Evolutionary conservation across 495 filamentous ascomycete species (phyloP).

Genomic region (Aspergillus coremiiformis): DNA sequence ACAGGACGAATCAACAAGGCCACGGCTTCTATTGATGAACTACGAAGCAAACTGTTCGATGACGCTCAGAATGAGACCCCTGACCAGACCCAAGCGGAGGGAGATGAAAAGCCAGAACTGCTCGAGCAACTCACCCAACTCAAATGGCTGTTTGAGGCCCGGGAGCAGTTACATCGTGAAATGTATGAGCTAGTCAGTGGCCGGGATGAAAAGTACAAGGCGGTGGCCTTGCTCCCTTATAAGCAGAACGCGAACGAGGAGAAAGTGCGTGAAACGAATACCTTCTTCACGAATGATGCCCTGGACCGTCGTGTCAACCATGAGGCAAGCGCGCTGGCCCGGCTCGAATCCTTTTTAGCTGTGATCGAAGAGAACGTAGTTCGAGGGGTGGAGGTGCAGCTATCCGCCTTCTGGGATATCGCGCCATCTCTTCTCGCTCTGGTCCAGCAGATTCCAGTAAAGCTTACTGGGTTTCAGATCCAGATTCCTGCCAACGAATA

Average conservation of each 20-base stretch:
- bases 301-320: slow-evolving; percentile 57
- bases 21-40: slow-evolving; percentile 59
- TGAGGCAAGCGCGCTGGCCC: slow-evolving; percentile 57
- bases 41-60: slow-evolving; percentile 63
- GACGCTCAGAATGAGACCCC: slow-evolving; percentile 65
- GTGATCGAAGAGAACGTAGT: slow-evolving; percentile 80
- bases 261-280: slow-evolving; percentile 65
- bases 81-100: slow-evolving; percentile 83
- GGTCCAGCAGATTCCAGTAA: slow-evolving; percentile 65
- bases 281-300: slow-evolving; percentile 76
- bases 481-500: slow-evolving; percentile 69
- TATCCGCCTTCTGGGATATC: slow-evolving; percentile 96
- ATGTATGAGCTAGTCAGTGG: slow-evolving; percentile 76
- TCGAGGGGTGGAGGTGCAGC: slow-evolving; percentile 82
- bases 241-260: slow-evolving; percentile 58
- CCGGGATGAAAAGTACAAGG: slow-evolving; percentile 78
- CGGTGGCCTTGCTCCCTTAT: slow-evolving; percentile 75
- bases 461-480: slow-evolving; percentile 52
- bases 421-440: slow-evolving; percentile 71
- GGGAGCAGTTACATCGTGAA: slow-evolving; percentile 76
- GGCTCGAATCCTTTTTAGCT: slow-evolving; percentile 69
- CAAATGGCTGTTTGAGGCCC: slow-evolving; percentile 95
- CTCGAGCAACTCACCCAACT: slow-evolving; percentile 88
- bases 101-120: slow-evolving; percentile 89
- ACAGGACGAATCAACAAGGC: slow-evolving; percentile 53